Percentiles rank a stretch among this genome's conserved stretches.
Conservation (phyloP, 2,329 filamentous ascomycete species). For the Arthrobotrys megalospora region DNA sequence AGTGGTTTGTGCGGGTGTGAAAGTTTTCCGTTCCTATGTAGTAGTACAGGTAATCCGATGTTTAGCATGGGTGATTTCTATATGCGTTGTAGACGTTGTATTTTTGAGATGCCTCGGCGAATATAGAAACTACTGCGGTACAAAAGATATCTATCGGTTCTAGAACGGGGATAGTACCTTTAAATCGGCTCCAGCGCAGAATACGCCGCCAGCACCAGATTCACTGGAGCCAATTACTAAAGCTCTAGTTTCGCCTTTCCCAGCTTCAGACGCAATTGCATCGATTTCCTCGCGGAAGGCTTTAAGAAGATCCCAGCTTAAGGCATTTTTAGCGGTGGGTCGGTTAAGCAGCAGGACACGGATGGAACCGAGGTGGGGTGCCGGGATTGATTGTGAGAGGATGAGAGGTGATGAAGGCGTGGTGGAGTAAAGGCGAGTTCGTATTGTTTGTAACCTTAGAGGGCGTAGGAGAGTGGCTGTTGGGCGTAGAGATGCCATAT, state of each 20-base stretch:
- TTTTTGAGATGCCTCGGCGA: not conserved
- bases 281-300: conserved; percentile 81
- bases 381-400: conserved; percentile 72
- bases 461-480: not conserved
- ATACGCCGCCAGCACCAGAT: conserved; percentile 72
- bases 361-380: conserved; percentile 85
- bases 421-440: conserved; percentile 40
- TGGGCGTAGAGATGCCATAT: conserved; percentile 49
- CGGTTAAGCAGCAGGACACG: conserved; percentile 90
- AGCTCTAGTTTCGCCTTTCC: conserved; percentile 77
- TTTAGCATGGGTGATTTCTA: no score
- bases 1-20: conserved; percentile 74
- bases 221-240: conserved; percentile 89
- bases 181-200: conserved; percentile 94
- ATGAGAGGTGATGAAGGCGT: conserved; percentile 33
- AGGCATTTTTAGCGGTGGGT: conserved; percentile 87
- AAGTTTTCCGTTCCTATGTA: conserved; percentile 62
- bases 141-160: not conserved
- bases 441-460: not conserved
- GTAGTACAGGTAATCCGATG: no score
- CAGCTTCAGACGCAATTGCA: conserved; percentile 76
- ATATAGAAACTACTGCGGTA: not conserved
- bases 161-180: conserved; percentile 70
- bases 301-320: conserved; percentile 82
- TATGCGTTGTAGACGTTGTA: conserved; percentile 22